These are phyloP conservation scores for Liquidambar formosana DNA, from an alignment of 164 flowering plant species.

Conservation along the genomic window DNA sequence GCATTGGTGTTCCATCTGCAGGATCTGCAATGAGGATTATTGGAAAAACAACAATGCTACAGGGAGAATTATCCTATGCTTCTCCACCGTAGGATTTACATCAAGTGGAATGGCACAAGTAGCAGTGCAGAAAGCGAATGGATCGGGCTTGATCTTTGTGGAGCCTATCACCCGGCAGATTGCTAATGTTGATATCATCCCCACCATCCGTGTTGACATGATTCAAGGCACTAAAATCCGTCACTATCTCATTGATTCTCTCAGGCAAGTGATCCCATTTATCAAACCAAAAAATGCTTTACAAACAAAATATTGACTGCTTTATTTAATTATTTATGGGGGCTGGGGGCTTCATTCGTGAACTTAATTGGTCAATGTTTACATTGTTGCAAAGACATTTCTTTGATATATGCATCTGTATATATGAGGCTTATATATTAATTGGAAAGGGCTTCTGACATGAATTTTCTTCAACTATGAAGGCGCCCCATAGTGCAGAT, in stretches of 20 bases:
- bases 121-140: conserved; percentile 39
- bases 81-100: conserved; percentile 41
- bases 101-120: conserved; percentile 29
- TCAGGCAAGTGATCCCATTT: conserved; percentile 34
- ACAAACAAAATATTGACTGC: too few species aligned
- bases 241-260: conserved; percentile 28
- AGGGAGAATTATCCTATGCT: conserved; percentile 52
- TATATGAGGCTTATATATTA: too few species aligned
- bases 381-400: too few species aligned
- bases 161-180: conserved; percentile 36
- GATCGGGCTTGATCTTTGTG: conserved; percentile 48
- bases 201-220: conserved; percentile 45
- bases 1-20: too few species aligned
- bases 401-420: too few species aligned
- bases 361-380: too few species aligned
- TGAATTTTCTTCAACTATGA: conserved; percentile 8
- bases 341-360: too few species aligned
- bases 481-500: conserved; percentile 41
- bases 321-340: too few species aligned
- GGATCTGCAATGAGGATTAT: conserved; percentile 31
- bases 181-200: conserved; percentile 46
- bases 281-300: too few species aligned
- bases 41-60: conserved; percentile 26
- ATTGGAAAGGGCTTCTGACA: background rate
- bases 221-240: conserved; percentile 48